Evolutionary conservation across 306 rosid genomes (phyloP).

Genomic region (Trifolium subterraneum): DNA sequence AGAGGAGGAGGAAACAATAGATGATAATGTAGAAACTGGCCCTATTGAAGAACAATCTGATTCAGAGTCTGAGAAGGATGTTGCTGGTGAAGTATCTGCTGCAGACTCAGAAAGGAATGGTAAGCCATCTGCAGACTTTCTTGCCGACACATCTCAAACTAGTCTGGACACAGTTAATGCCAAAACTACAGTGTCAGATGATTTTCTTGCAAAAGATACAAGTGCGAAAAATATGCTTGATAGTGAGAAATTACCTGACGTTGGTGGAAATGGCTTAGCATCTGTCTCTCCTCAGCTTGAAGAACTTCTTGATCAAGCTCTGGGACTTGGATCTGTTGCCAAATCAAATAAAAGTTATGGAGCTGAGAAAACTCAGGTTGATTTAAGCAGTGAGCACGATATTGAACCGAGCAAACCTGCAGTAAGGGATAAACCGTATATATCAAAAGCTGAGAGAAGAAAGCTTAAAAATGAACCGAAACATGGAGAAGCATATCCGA

Average conservation of each 20-base stretch:
- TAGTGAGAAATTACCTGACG: conserved; percentile 49
- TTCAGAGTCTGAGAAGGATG: conserved; percentile 71
- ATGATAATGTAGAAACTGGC: conserved; percentile 68
- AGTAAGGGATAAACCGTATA: conserved; percentile 76
- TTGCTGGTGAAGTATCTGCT: conserved; percentile 47
- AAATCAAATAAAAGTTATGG: conserved; percentile 56
- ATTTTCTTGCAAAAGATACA: conserved; percentile 43
- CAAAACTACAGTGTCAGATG: conserved; percentile 46
- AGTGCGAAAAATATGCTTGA: conserved; percentile 44
- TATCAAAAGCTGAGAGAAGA: conserved; percentile 95
- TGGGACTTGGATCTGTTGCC: conserved; percentile 85
- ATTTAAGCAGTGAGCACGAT: conserved; percentile 48
- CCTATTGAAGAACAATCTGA: conserved; percentile 66
- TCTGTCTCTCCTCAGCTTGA: conserved; percentile 79
- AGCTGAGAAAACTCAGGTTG: conserved; percentile 57
- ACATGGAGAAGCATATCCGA: conserved; percentile 50
- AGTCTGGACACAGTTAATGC: conserved; percentile 35
- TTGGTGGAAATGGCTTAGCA: conserved; percentile 51
- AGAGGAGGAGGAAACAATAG: conserved; percentile 85
- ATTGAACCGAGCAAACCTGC: conserved; percentile 60
- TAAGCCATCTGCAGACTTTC: conserved; percentile 43
- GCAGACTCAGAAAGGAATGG: conserved; percentile 49
- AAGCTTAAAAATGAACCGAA: conserved; percentile 81
- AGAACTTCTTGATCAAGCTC: conserved; percentile 91
- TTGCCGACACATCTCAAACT: conserved; percentile 46